Percentiles rank a stretch among this genome's conserved stretches.
These are phyloP conservation scores for Plasmodium cynomolgi DNA, from an alignment of 169 alveolate genomes.

Conservation along the genomic window DNA sequence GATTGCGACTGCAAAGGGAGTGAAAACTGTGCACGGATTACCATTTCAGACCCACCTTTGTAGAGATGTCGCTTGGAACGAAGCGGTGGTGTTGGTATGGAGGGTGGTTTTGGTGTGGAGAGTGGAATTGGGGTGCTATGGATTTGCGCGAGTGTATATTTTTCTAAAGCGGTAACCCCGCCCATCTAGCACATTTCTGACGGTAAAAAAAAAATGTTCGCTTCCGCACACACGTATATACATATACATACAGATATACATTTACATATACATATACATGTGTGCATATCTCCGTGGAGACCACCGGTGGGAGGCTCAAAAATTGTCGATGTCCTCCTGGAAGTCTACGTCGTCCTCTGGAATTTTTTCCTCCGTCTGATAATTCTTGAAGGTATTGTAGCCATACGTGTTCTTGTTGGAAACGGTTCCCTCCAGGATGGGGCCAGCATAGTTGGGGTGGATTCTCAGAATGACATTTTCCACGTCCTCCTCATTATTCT, in stretches of 20 bases:
- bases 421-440: conserved; percentile 14
- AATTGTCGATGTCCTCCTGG: conserved; percentile 60
- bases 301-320: not conserved
- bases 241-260: not conserved
- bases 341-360: conserved; percentile 63
- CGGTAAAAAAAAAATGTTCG: not conserved
- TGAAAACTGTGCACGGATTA: no score
- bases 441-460: conserved; percentile 84
- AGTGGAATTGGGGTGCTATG: no score
- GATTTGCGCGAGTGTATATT: no score
- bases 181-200: no score
- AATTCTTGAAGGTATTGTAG: conserved; percentile 52
- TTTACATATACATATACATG: not conserved
- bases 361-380: conserved; percentile 19
- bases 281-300: not conserved
- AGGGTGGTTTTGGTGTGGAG: no score
- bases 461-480: conserved; percentile 79
- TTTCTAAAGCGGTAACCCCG: no score
- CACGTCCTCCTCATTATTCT: conserved; percentile 75
- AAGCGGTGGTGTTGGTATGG: no score
- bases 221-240: not conserved
- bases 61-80: no score
- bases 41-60: no score
- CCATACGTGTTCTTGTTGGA: conserved; percentile 58
- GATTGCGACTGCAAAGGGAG: no score